Base-by-base conservation (phyloP, 2,329 filamentous ascomycete species). In the Nemania serpens region DNA sequence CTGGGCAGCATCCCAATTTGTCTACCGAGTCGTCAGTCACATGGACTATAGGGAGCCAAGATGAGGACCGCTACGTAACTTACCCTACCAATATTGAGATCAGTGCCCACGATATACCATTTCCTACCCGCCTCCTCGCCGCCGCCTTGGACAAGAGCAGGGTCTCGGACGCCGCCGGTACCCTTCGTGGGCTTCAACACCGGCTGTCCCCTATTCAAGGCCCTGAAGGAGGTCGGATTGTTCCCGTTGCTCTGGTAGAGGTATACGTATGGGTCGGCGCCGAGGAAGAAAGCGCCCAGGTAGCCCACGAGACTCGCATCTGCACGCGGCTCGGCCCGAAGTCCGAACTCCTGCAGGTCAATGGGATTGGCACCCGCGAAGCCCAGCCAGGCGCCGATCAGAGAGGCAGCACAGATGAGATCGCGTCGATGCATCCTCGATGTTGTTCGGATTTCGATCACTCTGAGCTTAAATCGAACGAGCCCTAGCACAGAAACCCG, bases 51-150 rank as follows among this genome's bases (percentile, higher is more conserved):
- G 17, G 29, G 18, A 34, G 25, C 17, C 43, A 29, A 42, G 11
- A 11, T 9, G 13, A 10, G 18, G 10, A 33, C n/a, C 5, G 37
- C 5, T 10, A 17, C 3, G 18, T 43, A 20, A 22, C 48, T 46
- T 20, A 78, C 78, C 68, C 75, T 80, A 46, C 66, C 79, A 52
- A 84, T 84, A 58, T 85, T 71, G 11, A 85, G 70, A 65, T 85
- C 82, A 0, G 82, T 84, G 1, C 81, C 81, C 49, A 84, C 76
- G 49, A 84, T 82, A 62, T 82, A 84, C 81, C 81, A 84, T 70
- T 83, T 84, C 65, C 75, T 76, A 0, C 78, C 79, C 0, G 75
- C 78, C 34, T 84, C 79, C 2, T 59, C 63, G 2, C 81, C 81
- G 2, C 78, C 79, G 1, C 80, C 80, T 9, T 75, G 67, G 17